phyloP scores from a whole-genome alignment of 768 basidiomycete genomes.

The Podaxis sp. region DNA sequence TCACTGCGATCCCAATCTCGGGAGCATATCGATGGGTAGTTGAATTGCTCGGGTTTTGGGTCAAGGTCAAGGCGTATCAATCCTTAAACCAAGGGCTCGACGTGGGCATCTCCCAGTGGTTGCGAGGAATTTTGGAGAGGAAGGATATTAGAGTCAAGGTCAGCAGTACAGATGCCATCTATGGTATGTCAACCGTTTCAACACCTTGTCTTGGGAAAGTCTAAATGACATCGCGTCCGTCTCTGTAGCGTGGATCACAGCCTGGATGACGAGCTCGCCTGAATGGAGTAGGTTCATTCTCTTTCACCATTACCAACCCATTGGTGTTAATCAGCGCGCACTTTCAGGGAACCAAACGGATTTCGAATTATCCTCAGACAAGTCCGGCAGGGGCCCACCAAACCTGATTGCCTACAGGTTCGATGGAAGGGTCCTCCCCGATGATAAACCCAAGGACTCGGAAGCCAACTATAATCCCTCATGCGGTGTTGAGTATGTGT shows the following conservation, averaged over 20 bases:
- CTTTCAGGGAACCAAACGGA: not conserved
- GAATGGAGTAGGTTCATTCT: conserved; percentile 45
- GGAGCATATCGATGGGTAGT: not conserved
- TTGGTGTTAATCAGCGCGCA: too few relatives aligned
- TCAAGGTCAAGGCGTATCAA: not conserved
- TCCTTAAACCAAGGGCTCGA: not conserved
- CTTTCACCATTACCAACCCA: not conserved
- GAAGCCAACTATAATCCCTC: conserved; percentile 1
- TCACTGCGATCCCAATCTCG: not conserved
- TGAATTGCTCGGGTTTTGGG: not conserved
- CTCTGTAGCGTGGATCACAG: conserved; percentile 53
- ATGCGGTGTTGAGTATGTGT: not conserved
- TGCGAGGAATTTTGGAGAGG: not conserved
- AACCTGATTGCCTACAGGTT: not conserved
- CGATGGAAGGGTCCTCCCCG: not conserved
- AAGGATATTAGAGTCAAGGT: not conserved
- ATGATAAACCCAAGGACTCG: not conserved
- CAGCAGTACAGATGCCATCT: not conserved
- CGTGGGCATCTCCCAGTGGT: not conserved
- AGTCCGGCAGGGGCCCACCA: not conserved
- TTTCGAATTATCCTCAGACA: not conserved
- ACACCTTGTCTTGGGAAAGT: not conserved
- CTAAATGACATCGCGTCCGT: not conserved
- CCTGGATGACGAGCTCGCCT: conserved; percentile 57
- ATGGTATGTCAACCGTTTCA: not conserved